These are phyloP conservation scores for Centaurea solstitialis DNA, from an alignment of 129 eudicot species.

Conservation along the genomic window DNA sequence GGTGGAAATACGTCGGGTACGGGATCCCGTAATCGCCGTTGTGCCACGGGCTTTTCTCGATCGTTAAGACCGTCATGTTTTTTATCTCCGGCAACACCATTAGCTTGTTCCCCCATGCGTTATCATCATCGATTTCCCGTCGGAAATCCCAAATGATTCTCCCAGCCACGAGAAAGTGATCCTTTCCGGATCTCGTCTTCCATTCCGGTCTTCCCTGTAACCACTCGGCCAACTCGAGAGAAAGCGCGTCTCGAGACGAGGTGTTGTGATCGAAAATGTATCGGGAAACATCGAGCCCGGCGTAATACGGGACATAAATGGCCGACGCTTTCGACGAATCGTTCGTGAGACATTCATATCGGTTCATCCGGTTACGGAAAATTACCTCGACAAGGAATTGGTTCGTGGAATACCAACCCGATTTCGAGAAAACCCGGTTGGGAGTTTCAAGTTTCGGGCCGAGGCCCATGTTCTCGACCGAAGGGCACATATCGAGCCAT, in stretches of 20 bases:
- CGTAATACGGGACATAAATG: slow-evolving; percentile 70
- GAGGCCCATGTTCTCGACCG: slow-evolving; percentile 55
- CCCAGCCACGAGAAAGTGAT: slow-evolving; percentile 77
- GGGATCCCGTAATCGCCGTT: slow-evolving; percentile 77
- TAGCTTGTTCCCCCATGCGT: slow-evolving; percentile 77
- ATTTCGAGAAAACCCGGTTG: slow-evolving; percentile 43
- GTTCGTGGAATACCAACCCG: slow-evolving; percentile 71
- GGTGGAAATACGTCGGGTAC: slow-evolving; percentile 90
- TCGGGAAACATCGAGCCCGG: slow-evolving; percentile 75
- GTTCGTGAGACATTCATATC: slow-evolving; percentile 68
- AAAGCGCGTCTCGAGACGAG: slow-evolving; percentile 42
- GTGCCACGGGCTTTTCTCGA: slow-evolving; percentile 91
- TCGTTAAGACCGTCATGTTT: slow-evolving; percentile 63
- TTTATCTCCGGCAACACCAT: slow-evolving; percentile 62
- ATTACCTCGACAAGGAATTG: slow-evolving; percentile 76
- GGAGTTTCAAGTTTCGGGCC: slow-evolving; percentile 61
- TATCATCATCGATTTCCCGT: slow-evolving; percentile 40
- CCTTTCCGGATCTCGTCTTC: slow-evolving; percentile 47
- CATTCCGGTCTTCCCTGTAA: slow-evolving; percentile 63
- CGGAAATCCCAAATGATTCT: slow-evolving; percentile 88
- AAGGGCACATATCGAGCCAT: slow-evolving; percentile 76
- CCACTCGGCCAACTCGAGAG: slow-evolving; percentile 57
- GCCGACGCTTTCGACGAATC: slow-evolving; percentile 78
- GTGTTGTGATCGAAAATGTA: slow-evolving; percentile 47
- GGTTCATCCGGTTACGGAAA: slow-evolving; percentile 72